Evolutionary conservation across 2,329 filamentous ascomycete genomes (phyloP), one percentile per base, ranked within the genome.

Genomic region (Ascochyta fabae): DNA sequence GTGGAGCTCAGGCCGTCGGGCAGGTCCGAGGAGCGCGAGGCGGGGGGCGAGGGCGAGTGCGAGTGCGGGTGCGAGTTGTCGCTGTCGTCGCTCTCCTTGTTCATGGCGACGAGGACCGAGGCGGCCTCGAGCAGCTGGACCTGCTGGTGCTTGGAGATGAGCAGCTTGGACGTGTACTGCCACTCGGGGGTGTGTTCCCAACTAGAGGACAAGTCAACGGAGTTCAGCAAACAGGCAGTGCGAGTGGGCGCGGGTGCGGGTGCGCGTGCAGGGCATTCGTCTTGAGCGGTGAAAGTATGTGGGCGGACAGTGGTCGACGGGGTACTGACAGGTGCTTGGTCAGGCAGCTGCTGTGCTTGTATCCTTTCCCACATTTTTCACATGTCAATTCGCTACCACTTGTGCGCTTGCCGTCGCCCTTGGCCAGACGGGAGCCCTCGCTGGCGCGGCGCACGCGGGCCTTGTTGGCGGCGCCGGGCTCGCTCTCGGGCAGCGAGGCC

Each of bases 341-440:
- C 84, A 99, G 87, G 87, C 95, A 99, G 83, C 95, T 98, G 87
- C 93, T 96, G 85, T 99, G 95, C 88, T 99, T 99, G 87, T 99
- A 99, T 80, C 92, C 92, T 85, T 99, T 99, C 79, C 94, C 94
- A 83, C 95, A 99, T 80, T 93, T 94, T 76, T 96, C 92, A 82
- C 95, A 99, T 79, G 90, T 92, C 75, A 99, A 86, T 77, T 98
- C 94, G 72, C 88, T 87, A 72, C 88, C 86, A 80, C 86, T 90
- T 77, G 86, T 85, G 80, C 92, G 93, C 81, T 87, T 88, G 66
- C 85, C 84, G 70, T 94, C 90, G 67, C 89, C 88, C 78, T 95
- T 96, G 69, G 84, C 81, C 60, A 94, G 83, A 67, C 90, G 87
- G 66, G 94, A 91, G 60, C 92, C 93, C 75, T 98, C 94, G 75